These are phyloP conservation scores for Adansonia madagascariensis DNA, from an alignment of 441 rosid genomes.

Conservation along the genomic window DNA sequence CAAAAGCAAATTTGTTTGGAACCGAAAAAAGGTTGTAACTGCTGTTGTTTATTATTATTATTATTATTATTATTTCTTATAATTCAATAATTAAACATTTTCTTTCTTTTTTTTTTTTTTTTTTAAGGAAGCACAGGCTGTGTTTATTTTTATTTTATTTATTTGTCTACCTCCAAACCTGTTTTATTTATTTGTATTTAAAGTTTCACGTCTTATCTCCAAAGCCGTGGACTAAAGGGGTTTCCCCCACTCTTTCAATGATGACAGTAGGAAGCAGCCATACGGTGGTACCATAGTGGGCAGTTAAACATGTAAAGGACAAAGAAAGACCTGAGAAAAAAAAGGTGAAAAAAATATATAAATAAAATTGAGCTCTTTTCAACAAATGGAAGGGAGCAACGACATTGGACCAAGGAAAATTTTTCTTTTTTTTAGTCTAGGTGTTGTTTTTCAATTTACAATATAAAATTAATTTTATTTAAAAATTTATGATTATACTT, in stretches of 20 bases:
- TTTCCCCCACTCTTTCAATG: neutral
- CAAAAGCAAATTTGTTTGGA: conserved; percentile 11
- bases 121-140: too few species aligned
- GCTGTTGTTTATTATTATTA: neutral
- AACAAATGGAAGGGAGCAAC: neutral
- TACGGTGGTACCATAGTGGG: neutral
- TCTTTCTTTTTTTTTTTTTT: too few species aligned
- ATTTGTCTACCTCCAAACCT: neutral
- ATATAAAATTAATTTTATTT: too few species aligned
- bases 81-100: too few species aligned
- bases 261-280: conserved; percentile 9
- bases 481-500: too few species aligned
- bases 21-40: neutral
- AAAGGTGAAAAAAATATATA: neutral
- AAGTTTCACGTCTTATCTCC: neutral
- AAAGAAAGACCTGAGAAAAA: neutral
- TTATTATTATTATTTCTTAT: too few species aligned
- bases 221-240: neutral
- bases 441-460: too few species aligned
- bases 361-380: neutral
- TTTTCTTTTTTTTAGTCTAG: too few species aligned
- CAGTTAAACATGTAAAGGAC: neutral
- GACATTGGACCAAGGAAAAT: neutral
- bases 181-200: neutral
- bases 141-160: too few species aligned